phyloP scores from a whole-genome alignment of 805 yeast species.

The Ogataea nitratoaversa region DNA sequence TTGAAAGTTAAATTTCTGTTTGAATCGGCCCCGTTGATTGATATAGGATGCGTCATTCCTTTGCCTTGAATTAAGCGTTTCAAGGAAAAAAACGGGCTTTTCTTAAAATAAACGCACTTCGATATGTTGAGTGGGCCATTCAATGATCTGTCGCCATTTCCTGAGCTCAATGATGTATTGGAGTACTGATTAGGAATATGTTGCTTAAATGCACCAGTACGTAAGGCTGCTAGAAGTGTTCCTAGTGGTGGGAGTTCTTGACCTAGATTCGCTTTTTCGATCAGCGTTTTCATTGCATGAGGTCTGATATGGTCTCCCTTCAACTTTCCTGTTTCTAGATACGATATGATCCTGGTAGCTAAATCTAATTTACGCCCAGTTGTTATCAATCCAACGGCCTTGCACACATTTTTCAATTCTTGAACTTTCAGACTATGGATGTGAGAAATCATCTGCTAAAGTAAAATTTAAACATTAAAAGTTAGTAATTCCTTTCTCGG shows the following conservation, averaged over 20 bases:
- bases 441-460: slow-evolving; percentile 27
- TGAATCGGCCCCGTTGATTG: slow-evolving; percentile 38
- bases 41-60: slow-evolving; percentile 37
- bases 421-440: slow-evolving; percentile 42
- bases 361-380: slow-evolving; percentile 62
- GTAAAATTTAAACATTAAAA: no score
- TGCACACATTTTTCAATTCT: slow-evolving; percentile 50
- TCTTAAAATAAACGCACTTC: slow-evolving; percentile 43
- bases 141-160: slow-evolving; percentile 2
- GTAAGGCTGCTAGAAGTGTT: slow-evolving; percentile 17
- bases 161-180: background rate
- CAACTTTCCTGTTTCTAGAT: slow-evolving; percentile 37
- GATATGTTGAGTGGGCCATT: background rate
- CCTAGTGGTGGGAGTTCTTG: slow-evolving; percentile 38
- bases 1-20: slow-evolving; percentile 41
- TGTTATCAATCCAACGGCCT: slow-evolving; percentile 43
- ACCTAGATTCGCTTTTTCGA: slow-evolving; percentile 31
- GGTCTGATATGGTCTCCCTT: slow-evolving; percentile 40
- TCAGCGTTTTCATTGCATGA: slow-evolving; percentile 40
- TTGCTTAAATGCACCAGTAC: slow-evolving; percentile 17
- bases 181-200: slow-evolving; percentile 24
- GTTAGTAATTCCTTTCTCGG: slow-evolving; percentile 2
- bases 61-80: slow-evolving; percentile 40
- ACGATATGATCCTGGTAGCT: slow-evolving; percentile 48
- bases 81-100: slow-evolving; percentile 52